These are phyloP conservation scores for Dioscorea zingiberensis DNA, from an alignment of 106 monocot species.

Conservation along the genomic window DNA sequence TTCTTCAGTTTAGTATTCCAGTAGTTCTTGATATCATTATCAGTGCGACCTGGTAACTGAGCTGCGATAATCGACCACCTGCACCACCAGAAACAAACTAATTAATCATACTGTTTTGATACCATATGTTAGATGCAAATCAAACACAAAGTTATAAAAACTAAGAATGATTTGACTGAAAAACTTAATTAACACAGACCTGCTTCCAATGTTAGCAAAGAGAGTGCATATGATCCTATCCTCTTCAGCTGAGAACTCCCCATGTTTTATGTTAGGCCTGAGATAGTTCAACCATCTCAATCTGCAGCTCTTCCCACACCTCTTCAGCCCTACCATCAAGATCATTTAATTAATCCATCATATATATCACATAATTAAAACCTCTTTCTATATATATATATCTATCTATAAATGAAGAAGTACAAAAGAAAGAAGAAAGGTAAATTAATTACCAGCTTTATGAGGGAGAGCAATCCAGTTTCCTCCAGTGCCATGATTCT, in stretches of 20 bases:
- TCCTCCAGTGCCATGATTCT: slow-evolving; percentile 82
- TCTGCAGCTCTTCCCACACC: slow-evolving; percentile 97
- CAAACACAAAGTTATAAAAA: too few species aligned
- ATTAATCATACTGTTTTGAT: too few species aligned
- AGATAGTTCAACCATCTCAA: slow-evolving; percentile 80
- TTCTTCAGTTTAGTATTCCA: slow-evolving; percentile 63
- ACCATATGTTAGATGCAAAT: too few species aligned
- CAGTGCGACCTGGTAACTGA: slow-evolving; percentile 39
- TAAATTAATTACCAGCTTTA: slow-evolving; percentile 59
- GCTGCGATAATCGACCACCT: slow-evolving; percentile 54
- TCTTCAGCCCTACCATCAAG: slow-evolving; percentile 63
- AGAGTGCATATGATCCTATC: slow-evolving; percentile 52
- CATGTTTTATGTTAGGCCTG: slow-evolving; percentile 66
- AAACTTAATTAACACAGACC: slow-evolving; percentile 9
- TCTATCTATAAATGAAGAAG: neutral
- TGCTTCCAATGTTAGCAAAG: slow-evolving; percentile 59
- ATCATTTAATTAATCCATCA: too few species aligned
- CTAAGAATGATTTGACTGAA: neutral
- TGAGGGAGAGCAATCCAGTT: slow-evolving; percentile 98
- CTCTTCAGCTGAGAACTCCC: slow-evolving; percentile 53
- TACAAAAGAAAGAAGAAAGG: neutral
- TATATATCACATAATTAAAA: too few species aligned
- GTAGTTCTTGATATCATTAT: slow-evolving; percentile 58
- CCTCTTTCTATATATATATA: neutral
- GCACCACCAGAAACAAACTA: too few species aligned